Percentiles rank a stretch among this genome's conserved stretches.
Conservation (phyloP, 1,139 yeast genomes). For the Suhomyces choctaworum region DNA sequence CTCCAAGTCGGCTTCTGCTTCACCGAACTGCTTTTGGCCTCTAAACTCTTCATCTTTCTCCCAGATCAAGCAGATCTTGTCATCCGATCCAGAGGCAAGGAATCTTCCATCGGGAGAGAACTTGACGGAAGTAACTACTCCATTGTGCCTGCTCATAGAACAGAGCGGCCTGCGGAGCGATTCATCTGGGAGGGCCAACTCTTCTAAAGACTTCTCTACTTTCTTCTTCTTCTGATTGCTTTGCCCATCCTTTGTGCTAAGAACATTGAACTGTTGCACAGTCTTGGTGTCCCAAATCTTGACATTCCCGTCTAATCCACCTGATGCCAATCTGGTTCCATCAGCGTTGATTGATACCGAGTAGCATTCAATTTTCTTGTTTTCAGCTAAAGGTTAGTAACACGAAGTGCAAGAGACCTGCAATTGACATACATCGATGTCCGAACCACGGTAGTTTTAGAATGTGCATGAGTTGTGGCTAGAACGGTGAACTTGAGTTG, state of each 20-base stretch:
- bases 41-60: slow-evolving; percentile 71
- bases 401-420: background rate
- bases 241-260: slow-evolving; percentile 5
- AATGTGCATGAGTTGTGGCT: slow-evolving; percentile 54
- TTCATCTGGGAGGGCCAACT: slow-evolving; percentile 31
- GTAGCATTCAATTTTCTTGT: slow-evolving; percentile 79
- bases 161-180: slow-evolving; percentile 60
- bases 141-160: slow-evolving; percentile 83
- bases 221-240: slow-evolving; percentile 12
- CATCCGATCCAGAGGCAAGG: slow-evolving; percentile 94
- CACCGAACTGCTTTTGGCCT: slow-evolving; percentile 48
- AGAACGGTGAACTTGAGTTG: background rate
- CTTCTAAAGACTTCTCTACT: slow-evolving; percentile 8
- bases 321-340: slow-evolving; percentile 85
- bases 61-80: slow-evolving; percentile 88
- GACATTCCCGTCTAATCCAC: slow-evolving; percentile 93
- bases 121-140: slow-evolving; percentile 90
- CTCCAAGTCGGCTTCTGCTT: slow-evolving; percentile 66
- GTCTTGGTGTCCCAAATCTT: slow-evolving; percentile 83
- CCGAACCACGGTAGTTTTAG: slow-evolving; percentile 84
- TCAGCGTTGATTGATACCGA: slow-evolving; percentile 79
- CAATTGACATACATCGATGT: slow-evolving; percentile 53
- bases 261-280: slow-evolving; percentile 37
- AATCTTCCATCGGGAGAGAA: slow-evolving; percentile 91
- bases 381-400: slow-evolving; percentile 56